Percentiles rank a stretch among this genome's conserved stretches.
phyloP scores from a whole-genome alignment of 495 filamentous ascomycete species.

The Apodospora peruviana region DNA sequence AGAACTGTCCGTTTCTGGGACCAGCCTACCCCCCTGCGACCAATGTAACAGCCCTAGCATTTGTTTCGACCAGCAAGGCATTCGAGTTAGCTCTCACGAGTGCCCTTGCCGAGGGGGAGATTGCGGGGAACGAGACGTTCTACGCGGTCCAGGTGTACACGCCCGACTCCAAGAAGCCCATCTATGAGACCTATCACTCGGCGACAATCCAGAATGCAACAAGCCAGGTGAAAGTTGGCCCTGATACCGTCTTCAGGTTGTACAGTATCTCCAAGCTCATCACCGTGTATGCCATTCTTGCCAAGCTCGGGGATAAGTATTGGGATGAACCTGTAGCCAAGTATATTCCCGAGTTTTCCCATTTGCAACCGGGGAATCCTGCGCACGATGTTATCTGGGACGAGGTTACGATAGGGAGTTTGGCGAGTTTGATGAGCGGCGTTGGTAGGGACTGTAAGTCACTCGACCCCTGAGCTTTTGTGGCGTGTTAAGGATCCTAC shows the following conservation, averaged over 20 bases:
- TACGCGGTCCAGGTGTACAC: constrained; percentile 14
- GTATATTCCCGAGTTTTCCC: constrained; percentile 15
- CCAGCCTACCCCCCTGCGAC: constrained; percentile 14
- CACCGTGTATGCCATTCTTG: constrained; percentile 15
- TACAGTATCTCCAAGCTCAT: constrained; percentile 20
- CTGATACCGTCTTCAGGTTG: constrained; percentile 13
- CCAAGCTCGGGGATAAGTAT: constrained; percentile 11
- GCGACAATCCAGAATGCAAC: not conserved
- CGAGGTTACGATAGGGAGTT: constrained; percentile 9
- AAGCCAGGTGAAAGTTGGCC: constrained; percentile 1
- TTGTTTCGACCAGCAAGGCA: constrained; percentile 1
- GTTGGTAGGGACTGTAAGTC: constrained; percentile 7
- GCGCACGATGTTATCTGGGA: constrained; percentile 5
- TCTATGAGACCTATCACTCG: constrained; percentile 8
- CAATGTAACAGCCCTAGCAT: constrained; percentile 1
- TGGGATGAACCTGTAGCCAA: constrained; percentile 18
- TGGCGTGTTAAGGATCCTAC: too few species aligned
- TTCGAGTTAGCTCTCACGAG: constrained; percentile 4
- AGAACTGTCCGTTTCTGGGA: constrained; percentile 18
- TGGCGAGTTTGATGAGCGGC: constrained; percentile 7
- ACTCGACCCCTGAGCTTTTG: too few species aligned
- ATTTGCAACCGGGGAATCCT: too few species aligned
- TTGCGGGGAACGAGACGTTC: constrained; percentile 1
- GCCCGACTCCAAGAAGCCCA: not conserved
- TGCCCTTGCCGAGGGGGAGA: not conserved